Evolutionary conservation across 371 early-diverging fungal species (phyloP).

Genomic region (Mucor mucedo): DNA sequence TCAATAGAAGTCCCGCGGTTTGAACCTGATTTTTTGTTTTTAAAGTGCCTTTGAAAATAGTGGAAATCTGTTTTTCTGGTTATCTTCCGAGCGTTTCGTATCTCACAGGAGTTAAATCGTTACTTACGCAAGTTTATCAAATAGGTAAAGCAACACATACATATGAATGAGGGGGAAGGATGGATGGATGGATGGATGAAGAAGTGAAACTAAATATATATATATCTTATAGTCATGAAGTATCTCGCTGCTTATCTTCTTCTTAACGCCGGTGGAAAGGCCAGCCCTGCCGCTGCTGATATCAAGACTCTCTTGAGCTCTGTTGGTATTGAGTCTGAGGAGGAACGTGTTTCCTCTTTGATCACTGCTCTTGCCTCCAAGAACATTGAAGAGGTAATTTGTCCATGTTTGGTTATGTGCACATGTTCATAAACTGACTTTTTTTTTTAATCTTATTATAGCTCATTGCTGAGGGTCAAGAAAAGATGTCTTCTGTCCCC

Average conservation of each 20-base stretch:
- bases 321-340: slow-evolving; percentile 93
- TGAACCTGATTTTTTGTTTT: background rate
- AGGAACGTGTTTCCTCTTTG: slow-evolving; percentile 78
- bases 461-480: slow-evolving; percentile 88
- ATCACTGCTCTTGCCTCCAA: slow-evolving; percentile 87
- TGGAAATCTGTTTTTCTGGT: slow-evolving; percentile 8
- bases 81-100: slow-evolving; percentile 41
- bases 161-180: slow-evolving; percentile 10
- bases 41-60: slow-evolving; percentile 2
- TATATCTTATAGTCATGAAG: slow-evolving; percentile 71
- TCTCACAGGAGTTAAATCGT: slow-evolving; percentile 49
- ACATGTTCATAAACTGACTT: too few relatives aligned
- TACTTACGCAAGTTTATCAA: slow-evolving; percentile 40
- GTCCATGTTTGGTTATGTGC: too few relatives aligned
- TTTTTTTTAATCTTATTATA: slow-evolving; percentile 16
- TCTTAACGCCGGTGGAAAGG: slow-evolving; percentile 89
- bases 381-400: slow-evolving; percentile 75
- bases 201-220: background rate
- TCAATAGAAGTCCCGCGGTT: background rate
- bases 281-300: slow-evolving; percentile 80
- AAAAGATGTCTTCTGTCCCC: slow-evolving; percentile 94
- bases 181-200: slow-evolving; percentile 27
- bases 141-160: slow-evolving; percentile 9
- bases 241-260: slow-evolving; percentile 97
- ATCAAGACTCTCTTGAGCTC: slow-evolving; percentile 87